Evolutionary conservation across 2,329 filamentous ascomycete species (phyloP).

Genomic region (Dendryphion nanum): DNA sequence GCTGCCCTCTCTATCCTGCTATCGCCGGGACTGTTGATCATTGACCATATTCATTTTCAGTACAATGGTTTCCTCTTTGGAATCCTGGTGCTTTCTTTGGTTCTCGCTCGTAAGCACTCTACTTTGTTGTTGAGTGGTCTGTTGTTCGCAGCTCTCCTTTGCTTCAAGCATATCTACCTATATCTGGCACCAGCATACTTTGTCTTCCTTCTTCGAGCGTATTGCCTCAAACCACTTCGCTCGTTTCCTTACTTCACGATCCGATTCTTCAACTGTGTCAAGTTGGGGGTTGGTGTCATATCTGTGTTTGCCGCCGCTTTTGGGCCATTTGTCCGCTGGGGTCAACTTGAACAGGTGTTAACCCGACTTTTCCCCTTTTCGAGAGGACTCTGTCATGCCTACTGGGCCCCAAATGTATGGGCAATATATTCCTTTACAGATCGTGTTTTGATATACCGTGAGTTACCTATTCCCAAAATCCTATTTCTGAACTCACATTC

Average conservation of each 20-base stretch:
- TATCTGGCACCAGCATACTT: slow-evolving; percentile 97
- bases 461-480: no score
- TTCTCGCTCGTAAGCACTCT: slow-evolving; percentile 72
- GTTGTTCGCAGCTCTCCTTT: slow-evolving; percentile 79
- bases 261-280: slow-evolving; percentile 74
- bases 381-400: slow-evolving; percentile 90
- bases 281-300: slow-evolving; percentile 72
- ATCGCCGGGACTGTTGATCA: slow-evolving; percentile 90
- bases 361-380: slow-evolving; percentile 91
- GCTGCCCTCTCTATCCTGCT: slow-evolving; percentile 86
- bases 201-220: slow-evolving; percentile 82
- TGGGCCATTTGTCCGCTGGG: slow-evolving; percentile 80
- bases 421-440: slow-evolving; percentile 93
- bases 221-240: slow-evolving; percentile 78
- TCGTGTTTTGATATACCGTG: slow-evolving; percentile 76
- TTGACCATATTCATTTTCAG: slow-evolving; percentile 98
- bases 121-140: slow-evolving; percentile 77
- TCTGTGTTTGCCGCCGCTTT: slow-evolving; percentile 78
- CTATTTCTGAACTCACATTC: no score
- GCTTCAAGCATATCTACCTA: slow-evolving; percentile 97
- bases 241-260: slow-evolving; percentile 67
- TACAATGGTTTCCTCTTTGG: slow-evolving; percentile 98
- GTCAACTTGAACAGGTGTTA: slow-evolving; percentile 80
- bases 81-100: slow-evolving; percentile 80
- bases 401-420: slow-evolving; percentile 98